phyloP scores from a whole-genome alignment of 495 filamentous ascomycete genomes.

The Penicillium canariense region DNA sequence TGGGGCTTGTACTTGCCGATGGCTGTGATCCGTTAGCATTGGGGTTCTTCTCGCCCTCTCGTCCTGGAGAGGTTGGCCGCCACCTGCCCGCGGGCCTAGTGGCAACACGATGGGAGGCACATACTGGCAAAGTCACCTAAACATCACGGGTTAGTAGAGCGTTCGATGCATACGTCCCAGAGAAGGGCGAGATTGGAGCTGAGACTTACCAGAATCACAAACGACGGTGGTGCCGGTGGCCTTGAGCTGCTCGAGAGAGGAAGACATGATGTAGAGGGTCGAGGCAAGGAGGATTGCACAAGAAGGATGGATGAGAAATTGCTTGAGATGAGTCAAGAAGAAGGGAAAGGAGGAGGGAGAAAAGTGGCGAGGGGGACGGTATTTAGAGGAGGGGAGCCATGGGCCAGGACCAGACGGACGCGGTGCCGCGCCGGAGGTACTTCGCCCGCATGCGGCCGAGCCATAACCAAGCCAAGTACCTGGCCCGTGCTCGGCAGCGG shows the following conservation, averaged over 20 bases:
- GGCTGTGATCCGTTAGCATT: slow-evolving; percentile 51
- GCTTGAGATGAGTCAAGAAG: slow-evolving; percentile 13
- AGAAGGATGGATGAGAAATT: slow-evolving; percentile 5
- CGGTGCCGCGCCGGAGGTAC: slow-evolving; percentile 19
- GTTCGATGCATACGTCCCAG: slow-evolving; percentile 9
- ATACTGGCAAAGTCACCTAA: slow-evolving; percentile 77
- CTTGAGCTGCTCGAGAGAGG: slow-evolving; percentile 94
- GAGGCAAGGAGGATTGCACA: neutral
- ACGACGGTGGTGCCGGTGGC: slow-evolving; percentile 93
- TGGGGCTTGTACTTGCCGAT: slow-evolving; percentile 99
- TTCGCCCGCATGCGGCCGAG: neutral
- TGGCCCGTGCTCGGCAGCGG: slow-evolving; percentile 2
- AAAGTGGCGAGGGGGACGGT: slow-evolving; percentile 31
- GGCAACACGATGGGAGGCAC: slow-evolving; percentile 25
- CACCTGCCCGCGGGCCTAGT: neutral
- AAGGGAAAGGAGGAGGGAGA: slow-evolving; percentile 20
- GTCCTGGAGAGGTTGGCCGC: neutral
- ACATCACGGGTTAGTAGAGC: slow-evolving; percentile 17
- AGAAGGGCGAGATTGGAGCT: slow-evolving; percentile 1
- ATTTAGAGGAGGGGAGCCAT: slow-evolving; percentile 30
- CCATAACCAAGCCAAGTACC: slow-evolving; percentile 22
- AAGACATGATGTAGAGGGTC: slow-evolving; percentile 59
- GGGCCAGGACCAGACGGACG: slow-evolving; percentile 9
- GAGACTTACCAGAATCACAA: slow-evolving; percentile 85
- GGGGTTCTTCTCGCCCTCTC: neutral